Conservation (phyloP, 2,329 filamentous ascomycete species). For the Fusarium continuum region DNA sequence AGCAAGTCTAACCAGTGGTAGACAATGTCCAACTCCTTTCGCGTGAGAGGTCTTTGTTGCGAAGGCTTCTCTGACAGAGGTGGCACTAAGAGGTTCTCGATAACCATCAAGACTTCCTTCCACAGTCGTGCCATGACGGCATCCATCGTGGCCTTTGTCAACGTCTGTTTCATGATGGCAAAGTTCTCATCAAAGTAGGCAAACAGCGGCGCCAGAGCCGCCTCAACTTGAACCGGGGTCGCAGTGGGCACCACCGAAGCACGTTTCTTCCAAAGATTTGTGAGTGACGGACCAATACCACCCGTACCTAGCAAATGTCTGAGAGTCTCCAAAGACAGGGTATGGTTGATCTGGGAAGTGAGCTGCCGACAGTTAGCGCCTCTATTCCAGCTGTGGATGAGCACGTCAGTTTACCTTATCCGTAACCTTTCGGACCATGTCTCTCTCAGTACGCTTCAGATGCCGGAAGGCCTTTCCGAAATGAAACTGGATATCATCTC, state of each 20-base stretch:
- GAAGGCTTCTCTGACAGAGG: slow-evolving; percentile 95
- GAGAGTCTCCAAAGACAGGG: slow-evolving; percentile 84
- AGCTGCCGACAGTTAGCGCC: slow-evolving; percentile 63
- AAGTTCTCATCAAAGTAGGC: slow-evolving; percentile 99
- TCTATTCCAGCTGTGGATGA: neutral
- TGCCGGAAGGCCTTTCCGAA: slow-evolving; percentile 97
- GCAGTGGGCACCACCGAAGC: slow-evolving; percentile 64
- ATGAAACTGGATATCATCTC: slow-evolving; percentile 98
- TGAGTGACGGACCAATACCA: slow-evolving; percentile 76
- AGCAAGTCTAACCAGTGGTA: slow-evolving; percentile 93
- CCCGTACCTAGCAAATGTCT: slow-evolving; percentile 75
- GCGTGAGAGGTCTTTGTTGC: slow-evolving; percentile 80
- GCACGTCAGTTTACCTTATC: slow-evolving; percentile 78
- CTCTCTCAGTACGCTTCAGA: slow-evolving; percentile 92
- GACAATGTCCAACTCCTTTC: slow-evolving; percentile 92
- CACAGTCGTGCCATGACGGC: slow-evolving; percentile 97
- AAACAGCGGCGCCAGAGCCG: slow-evolving; percentile 84
- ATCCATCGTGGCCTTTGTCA: slow-evolving; percentile 96
- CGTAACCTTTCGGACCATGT: slow-evolving; percentile 98
- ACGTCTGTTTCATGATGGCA: slow-evolving; percentile 96
- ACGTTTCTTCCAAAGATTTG: slow-evolving; percentile 72
- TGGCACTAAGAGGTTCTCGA: slow-evolving; percentile 89
- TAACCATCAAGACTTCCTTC: slow-evolving; percentile 95
- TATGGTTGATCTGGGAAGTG: slow-evolving; percentile 90
- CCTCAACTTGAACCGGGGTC: slow-evolving; percentile 78